These are phyloP conservation scores for Colletotrichum sublineola DNA, from an alignment of 2,329 filamentous ascomycete species.

Conservation along the genomic window DNA sequence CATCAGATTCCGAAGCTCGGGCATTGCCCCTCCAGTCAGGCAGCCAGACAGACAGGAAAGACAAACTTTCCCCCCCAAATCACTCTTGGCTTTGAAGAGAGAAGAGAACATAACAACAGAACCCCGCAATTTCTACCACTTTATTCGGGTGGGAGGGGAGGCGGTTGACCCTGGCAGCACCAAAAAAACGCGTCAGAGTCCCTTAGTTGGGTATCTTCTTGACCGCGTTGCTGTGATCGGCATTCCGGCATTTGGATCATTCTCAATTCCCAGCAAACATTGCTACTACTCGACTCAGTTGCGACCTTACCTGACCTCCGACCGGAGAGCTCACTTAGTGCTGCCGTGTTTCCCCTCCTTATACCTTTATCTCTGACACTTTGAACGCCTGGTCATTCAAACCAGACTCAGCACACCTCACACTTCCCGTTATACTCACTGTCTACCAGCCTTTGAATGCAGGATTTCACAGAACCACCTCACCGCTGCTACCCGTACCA, in stretches of 20 bases:
- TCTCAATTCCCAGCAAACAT: background rate
- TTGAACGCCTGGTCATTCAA: background rate
- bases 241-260: background rate
- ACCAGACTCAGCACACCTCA: background rate
- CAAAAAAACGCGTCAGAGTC: constrained; percentile 30
- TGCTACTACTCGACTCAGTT: background rate
- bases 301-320: background rate
- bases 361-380: background rate
- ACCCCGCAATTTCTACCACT: constrained; percentile 33
- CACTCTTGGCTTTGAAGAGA: constrained; percentile 5
- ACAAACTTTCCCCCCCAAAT: background rate
- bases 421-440: constrained; percentile 1
- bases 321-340: background rate
- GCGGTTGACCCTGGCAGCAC: constrained; percentile 7
- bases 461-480: background rate
- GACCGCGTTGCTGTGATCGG: constrained; percentile 10
- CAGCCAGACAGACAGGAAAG: background rate
- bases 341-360: background rate
- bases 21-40: background rate
- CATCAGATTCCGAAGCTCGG: constrained; percentile 21
- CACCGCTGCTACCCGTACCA: background rate
- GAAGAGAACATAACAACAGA: constrained; percentile 4
- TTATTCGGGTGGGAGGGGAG: background rate
- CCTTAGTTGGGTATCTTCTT: background rate
- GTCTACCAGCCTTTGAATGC: constrained; percentile 14